A percentile compares a stretch with the other conserved stretches of the same genome.
Conservation (phyloP, 1,284 basidiomycete species). For the Xerocomus cyaneibrunnescens region DNA sequence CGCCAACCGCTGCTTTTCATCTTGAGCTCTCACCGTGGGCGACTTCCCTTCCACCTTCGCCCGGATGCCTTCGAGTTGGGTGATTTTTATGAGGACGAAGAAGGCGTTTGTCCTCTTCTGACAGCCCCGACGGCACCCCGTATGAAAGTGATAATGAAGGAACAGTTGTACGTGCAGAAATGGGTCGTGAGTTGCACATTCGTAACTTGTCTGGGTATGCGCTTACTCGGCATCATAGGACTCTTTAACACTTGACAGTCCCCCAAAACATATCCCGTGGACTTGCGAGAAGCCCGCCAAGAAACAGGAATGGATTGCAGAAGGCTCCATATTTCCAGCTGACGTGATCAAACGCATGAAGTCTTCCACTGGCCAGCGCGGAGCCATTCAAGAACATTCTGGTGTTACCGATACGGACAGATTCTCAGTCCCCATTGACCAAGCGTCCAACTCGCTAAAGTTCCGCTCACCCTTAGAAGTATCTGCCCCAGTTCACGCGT, state of each 20-base stretch:
- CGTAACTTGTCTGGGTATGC: not conserved
- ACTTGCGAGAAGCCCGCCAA: conserved; percentile 33
- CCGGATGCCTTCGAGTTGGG: conserved; percentile 24
- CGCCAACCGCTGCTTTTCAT: conserved; percentile 27
- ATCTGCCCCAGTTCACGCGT: not conserved
- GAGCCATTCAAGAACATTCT: conserved; percentile 8
- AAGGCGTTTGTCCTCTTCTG: conserved; percentile 19
- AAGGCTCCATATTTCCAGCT: conserved; percentile 51
- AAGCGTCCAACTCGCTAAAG: conserved; percentile 1
- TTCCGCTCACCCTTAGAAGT: conserved; percentile 1
- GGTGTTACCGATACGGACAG: not conserved
- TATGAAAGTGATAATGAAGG: conserved; percentile 48
- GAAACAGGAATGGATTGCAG: conserved; percentile 46
- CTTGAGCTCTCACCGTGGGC: conserved; percentile 26
- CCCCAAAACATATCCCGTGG: conserved; percentile 50
- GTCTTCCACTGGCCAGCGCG: conserved; percentile 28
- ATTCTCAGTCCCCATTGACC: not conserved
- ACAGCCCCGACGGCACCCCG: conserved; percentile 55
- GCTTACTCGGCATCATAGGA: conserved; percentile 27
- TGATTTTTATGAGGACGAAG: conserved; percentile 23
- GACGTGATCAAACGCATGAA: conserved; percentile 40
- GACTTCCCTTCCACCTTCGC: conserved; percentile 30
- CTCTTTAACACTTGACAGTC: conserved; percentile 32
- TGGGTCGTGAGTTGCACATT: conserved; percentile 50
- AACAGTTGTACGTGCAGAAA: conserved; percentile 47